Evolutionary conservation across 371 early-diverging fungal species (phyloP).

Genomic region (Haplosporangium sp.): DNA sequence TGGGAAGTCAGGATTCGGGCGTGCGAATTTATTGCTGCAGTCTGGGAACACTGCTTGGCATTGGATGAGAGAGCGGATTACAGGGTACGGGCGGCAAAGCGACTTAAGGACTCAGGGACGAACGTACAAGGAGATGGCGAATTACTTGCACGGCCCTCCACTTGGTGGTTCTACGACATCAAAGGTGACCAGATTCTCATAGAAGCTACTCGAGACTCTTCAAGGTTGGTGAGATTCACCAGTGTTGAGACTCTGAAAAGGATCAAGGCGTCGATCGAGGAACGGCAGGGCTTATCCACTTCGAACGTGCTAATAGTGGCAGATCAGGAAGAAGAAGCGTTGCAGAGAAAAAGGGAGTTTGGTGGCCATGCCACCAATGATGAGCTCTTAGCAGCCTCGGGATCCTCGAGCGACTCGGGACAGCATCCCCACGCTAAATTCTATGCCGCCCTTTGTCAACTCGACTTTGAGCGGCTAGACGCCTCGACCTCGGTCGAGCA

Average conservation of each 20-base stretch:
- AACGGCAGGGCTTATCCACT: constrained; percentile 9
- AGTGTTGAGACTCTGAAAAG: constrained; percentile 44
- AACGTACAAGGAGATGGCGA: neutral
- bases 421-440: constrained; percentile 42
- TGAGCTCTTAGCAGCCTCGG: neutral
- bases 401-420: neutral
- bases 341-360: neutral
- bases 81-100: constrained; percentile 47
- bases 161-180: constrained; percentile 59
- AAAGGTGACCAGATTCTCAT: constrained; percentile 61
- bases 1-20: constrained; percentile 65
- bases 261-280: constrained; percentile 37
- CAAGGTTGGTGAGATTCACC: constrained; percentile 33
- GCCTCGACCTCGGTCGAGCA: constrained; percentile 55
- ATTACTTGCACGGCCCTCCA: constrained; percentile 15
- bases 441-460: constrained; percentile 27
- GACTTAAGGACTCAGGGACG: constrained; percentile 30
- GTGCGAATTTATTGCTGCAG: constrained; percentile 60
- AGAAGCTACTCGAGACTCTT: constrained; percentile 56
- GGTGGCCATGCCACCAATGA: neutral
- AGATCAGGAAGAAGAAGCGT: neutral
- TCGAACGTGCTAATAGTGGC: neutral
- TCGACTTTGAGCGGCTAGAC: constrained; percentile 55
- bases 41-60: constrained; percentile 60
- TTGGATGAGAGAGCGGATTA: constrained; percentile 51